A percentile compares a stretch with the other conserved stretches of the same genome.
These are phyloP conservation scores for Stephania cephalantha DNA, from an alignment of 164 flowering plant species.

Conservation along the genomic window DNA sequence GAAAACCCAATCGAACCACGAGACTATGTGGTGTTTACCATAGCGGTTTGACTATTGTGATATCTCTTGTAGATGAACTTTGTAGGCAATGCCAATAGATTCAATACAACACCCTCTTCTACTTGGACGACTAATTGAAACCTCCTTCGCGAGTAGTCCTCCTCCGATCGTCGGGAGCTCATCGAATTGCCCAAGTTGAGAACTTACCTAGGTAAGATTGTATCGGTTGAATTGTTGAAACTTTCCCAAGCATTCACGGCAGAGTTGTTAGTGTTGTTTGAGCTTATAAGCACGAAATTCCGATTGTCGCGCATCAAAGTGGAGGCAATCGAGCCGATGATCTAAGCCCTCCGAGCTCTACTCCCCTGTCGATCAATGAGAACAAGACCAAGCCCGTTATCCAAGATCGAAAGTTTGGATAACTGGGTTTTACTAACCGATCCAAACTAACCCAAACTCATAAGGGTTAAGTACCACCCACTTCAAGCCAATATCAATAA, in stretches of 20 bases:
- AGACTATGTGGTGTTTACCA: neutral
- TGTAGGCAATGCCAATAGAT: slow-evolving; percentile 7
- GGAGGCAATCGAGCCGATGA: slow-evolving; percentile 5
- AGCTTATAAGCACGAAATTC: slow-evolving; percentile 27
- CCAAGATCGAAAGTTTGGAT: slow-evolving; percentile 25
- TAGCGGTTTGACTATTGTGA: neutral
- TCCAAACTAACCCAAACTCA: too few relatives aligned
- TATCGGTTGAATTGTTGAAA: slow-evolving; percentile 32
- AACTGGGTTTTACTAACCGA: too few relatives aligned
- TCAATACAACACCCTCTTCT: slow-evolving; percentile 23
- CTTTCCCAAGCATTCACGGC: slow-evolving; percentile 25
- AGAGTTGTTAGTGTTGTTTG: neutral
- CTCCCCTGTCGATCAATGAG: slow-evolving; percentile 23
- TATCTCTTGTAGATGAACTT: neutral
- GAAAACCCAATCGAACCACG: slow-evolving; percentile 12
- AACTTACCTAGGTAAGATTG: slow-evolving; percentile 30
- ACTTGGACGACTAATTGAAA: slow-evolving; percentile 14
- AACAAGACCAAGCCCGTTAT: slow-evolving; percentile 15
- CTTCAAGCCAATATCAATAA: too few relatives aligned
- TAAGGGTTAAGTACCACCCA: too few relatives aligned
- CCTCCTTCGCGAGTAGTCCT: slow-evolving; percentile 27
- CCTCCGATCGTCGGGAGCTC: slow-evolving; percentile 12
- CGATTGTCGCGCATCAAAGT: slow-evolving; percentile 39
- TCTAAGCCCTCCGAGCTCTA: slow-evolving; percentile 12
- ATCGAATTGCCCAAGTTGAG: slow-evolving; percentile 8